A percentile compares a stretch with the other conserved stretches of the same genome.
Evolutionary conservation across 192 early-diverging fungal species (phyloP).

Genomic region (Gigaspora rosea): DNA sequence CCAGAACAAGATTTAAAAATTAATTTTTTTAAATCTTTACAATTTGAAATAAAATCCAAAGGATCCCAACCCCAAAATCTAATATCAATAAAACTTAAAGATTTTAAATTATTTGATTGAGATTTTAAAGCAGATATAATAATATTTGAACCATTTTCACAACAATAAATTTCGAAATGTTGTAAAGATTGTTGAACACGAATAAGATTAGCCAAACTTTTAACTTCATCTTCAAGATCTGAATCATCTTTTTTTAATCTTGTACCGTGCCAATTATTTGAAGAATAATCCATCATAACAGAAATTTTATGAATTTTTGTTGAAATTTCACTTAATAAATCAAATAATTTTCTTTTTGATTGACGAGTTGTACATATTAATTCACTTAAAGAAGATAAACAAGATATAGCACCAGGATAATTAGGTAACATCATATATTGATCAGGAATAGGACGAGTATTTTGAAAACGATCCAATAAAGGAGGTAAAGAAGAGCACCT

Average conservation of each 20-base stretch:
- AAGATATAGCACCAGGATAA: background rate
- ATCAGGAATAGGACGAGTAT: background rate
- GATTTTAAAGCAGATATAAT: slow-evolving; percentile 13
- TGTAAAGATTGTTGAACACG: slow-evolving; percentile 5
- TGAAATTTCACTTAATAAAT: background rate
- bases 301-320: background rate
- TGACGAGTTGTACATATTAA: slow-evolving; percentile 17
- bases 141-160: background rate
- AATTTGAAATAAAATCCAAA: background rate
- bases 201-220: slow-evolving; percentile 23
- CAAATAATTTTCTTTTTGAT: slow-evolving; percentile 28
- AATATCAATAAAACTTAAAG: background rate
- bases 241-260: background rate
- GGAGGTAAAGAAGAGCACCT: background rate
- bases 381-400: slow-evolving; percentile 15
- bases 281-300: background rate
- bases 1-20: slow-evolving; percentile 1
- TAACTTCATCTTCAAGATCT: slow-evolving; percentile 21
- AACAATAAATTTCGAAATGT: slow-evolving; percentile 1
- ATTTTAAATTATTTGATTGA: background rate
- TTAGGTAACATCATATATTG: background rate
- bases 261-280: background rate
- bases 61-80: slow-evolving; percentile 22
- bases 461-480: background rate
- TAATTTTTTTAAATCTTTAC: background rate